phyloP scores from a whole-genome alignment of 2,329 filamentous ascomycete species.

The Hypoxylon sp. region DNA sequence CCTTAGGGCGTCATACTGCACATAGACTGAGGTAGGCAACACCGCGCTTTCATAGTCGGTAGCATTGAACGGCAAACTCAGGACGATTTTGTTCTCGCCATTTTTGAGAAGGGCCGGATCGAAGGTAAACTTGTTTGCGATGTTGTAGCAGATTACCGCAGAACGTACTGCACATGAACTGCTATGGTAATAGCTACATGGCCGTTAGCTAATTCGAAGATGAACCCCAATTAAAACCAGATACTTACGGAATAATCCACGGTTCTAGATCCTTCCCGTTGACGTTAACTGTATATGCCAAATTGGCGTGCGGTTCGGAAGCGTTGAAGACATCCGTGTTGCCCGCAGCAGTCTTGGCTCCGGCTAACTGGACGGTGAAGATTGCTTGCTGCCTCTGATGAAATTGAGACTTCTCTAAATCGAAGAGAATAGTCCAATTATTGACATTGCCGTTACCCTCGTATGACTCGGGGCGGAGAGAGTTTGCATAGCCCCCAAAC shows the following conservation, averaged over 20 bases:
- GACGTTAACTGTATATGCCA: slow-evolving; percentile 63
- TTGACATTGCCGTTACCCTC: slow-evolving; percentile 63
- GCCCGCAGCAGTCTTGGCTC: slow-evolving; percentile 69
- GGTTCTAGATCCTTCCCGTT: slow-evolving; percentile 62
- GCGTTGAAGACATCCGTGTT: slow-evolving; percentile 73
- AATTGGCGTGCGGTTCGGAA: slow-evolving; percentile 66
- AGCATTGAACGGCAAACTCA: slow-evolving; percentile 72
- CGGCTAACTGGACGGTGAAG: slow-evolving; percentile 74
- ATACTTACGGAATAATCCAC: slow-evolving; percentile 67
- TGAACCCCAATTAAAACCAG: neutral
- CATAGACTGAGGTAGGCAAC: slow-evolving; percentile 68
- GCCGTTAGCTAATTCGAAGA: slow-evolving; percentile 26
- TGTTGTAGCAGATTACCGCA: slow-evolving; percentile 73
- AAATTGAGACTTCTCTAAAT: slow-evolving; percentile 61
- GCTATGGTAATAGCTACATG: slow-evolving; percentile 63
- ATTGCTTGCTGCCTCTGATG: slow-evolving; percentile 63
- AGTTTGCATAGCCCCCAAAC: slow-evolving; percentile 70
- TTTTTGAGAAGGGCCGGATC: slow-evolving; percentile 63
- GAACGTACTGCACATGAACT: slow-evolving; percentile 73
- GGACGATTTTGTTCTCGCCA: slow-evolving; percentile 68
- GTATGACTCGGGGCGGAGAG: slow-evolving; percentile 59
- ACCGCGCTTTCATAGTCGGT: slow-evolving; percentile 72
- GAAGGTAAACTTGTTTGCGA: slow-evolving; percentile 72
- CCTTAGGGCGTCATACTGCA: slow-evolving; percentile 76
- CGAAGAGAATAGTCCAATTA: slow-evolving; percentile 72